These are phyloP conservation scores for Boletus sensibilis DNA, from an alignment of 768 basidiomycete genomes.

Conservation along the genomic window DNA sequence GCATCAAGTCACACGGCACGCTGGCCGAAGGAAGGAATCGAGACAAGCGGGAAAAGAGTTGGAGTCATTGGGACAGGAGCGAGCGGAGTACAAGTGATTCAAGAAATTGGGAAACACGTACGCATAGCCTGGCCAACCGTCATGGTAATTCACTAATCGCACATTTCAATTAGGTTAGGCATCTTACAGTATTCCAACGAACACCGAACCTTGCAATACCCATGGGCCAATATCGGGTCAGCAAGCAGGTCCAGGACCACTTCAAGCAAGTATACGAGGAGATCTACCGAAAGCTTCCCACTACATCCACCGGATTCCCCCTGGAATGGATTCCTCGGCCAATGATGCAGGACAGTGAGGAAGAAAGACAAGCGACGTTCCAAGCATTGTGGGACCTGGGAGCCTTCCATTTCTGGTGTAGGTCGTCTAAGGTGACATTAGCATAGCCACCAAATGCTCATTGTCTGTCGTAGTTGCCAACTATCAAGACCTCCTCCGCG, in stretches of 20 bases:
- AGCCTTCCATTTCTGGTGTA: conserved; percentile 12
- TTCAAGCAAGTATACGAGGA: conserved; percentile 15
- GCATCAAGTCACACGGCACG: conserved; percentile 10
- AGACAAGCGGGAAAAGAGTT: conserved; percentile 11
- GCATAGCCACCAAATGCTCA: background rate
- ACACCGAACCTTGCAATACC: conserved; percentile 13
- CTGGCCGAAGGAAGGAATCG: conserved; percentile 17
- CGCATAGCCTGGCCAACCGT: background rate
- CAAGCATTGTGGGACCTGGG: conserved; percentile 11
- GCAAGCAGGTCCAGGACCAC: conserved; percentile 9
- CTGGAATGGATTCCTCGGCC: background rate
- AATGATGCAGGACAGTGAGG: conserved; percentile 10
- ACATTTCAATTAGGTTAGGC: background rate
- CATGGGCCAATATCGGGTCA: conserved; percentile 12
- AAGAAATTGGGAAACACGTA: conserved; percentile 16
- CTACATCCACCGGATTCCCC: background rate
- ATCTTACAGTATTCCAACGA: conserved; percentile 15
- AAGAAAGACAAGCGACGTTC: conserved; percentile 7
- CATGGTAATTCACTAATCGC: background rate
- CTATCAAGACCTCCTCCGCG: conserved; percentile 1
- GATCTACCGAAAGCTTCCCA: background rate
- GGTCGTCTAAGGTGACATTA: background rate
- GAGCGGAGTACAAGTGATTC: conserved; percentile 14
- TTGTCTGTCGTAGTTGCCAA: background rate
- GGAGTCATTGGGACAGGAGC: conserved; percentile 20